Conservation (phyloP, 805 yeast species). For the Isabelozyma pseudorhagii region DNA sequence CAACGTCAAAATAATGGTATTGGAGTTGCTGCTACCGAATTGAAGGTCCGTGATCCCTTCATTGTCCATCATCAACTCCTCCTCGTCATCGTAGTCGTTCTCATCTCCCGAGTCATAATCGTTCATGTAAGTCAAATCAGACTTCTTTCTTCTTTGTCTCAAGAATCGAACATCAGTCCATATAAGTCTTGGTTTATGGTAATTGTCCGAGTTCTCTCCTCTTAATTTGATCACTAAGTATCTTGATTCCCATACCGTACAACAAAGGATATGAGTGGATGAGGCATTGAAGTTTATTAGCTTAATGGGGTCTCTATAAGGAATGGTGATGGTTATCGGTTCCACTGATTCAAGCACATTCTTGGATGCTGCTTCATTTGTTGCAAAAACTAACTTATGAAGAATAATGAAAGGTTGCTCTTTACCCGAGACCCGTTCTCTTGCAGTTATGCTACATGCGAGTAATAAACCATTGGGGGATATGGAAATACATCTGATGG, state of each 20-base stretch:
- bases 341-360: constrained; percentile 34
- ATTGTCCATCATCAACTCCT: constrained; percentile 52
- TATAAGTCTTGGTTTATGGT: constrained; percentile 35
- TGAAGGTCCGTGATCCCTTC: constrained; percentile 86
- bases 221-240: constrained; percentile 70
- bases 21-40: constrained; percentile 42
- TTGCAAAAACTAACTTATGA: constrained; percentile 32
- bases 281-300: constrained; percentile 69
- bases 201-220: constrained; percentile 43
- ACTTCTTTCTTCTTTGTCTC: constrained; percentile 10
- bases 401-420: constrained; percentile 76
- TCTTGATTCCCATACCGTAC: constrained; percentile 75
- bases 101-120: constrained; percentile 2
- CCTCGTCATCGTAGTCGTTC: constrained; percentile 13
- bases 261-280: constrained; percentile 68
- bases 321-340: constrained; percentile 73
- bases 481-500: constrained; percentile 74
- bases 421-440: constrained; percentile 61
- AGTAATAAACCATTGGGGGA: constrained; percentile 61
- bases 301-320: constrained; percentile 83
- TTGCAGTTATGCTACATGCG: constrained; percentile 81
- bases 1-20: constrained; percentile 34
- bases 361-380: background rate
- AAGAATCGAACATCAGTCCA: constrained; percentile 29
- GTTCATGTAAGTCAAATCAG: constrained; percentile 8